Conservation (phyloP, 805 yeast species). For the Sugiyamaella chiloensis region DNA sequence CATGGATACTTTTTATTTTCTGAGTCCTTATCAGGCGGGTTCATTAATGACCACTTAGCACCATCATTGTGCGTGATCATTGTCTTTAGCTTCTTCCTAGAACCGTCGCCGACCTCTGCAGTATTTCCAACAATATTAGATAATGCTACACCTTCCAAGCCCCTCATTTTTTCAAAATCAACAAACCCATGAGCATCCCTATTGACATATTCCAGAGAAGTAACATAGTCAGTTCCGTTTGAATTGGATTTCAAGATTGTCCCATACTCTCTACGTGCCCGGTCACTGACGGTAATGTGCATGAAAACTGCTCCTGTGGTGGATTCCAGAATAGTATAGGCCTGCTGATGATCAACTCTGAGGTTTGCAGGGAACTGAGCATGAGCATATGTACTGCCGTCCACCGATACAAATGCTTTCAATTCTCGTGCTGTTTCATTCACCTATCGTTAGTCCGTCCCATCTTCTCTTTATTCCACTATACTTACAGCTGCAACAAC, state of each 20-base stretch:
- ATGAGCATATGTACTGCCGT: conserved; percentile 73
- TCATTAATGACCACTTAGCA: conserved; percentile 71
- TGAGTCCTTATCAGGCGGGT: conserved; percentile 67
- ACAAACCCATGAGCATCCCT: conserved; percentile 71
- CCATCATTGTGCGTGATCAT: conserved; percentile 88
- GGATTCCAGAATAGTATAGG: conserved; percentile 78
- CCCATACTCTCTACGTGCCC: conserved; percentile 60
- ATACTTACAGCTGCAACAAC: conserved; percentile 69
- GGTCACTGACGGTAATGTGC: conserved; percentile 69
- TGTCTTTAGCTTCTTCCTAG: conserved; percentile 60
- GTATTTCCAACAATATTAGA: conserved; percentile 66
- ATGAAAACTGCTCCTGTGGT: conserved; percentile 69
- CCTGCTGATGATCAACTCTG: conserved; percentile 56
- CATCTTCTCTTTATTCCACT: too few relatives aligned
- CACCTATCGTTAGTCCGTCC: too few relatives aligned
- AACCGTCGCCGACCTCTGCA: conserved; percentile 42
- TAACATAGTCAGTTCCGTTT: conserved; percentile 83
- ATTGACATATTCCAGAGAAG: conserved; percentile 67
- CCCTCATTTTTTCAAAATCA: conserved; percentile 81
- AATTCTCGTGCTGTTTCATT: conserved; percentile 48
- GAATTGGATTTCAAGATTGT: conserved; percentile 82
- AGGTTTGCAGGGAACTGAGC: conserved; percentile 73
- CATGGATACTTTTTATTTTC: conserved; percentile 58
- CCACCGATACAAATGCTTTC: conserved; percentile 70
- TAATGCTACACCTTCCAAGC: conserved; percentile 79